Base-by-base conservation (phyloP, 805 yeast species). In the Starmera caribaea region DNA sequence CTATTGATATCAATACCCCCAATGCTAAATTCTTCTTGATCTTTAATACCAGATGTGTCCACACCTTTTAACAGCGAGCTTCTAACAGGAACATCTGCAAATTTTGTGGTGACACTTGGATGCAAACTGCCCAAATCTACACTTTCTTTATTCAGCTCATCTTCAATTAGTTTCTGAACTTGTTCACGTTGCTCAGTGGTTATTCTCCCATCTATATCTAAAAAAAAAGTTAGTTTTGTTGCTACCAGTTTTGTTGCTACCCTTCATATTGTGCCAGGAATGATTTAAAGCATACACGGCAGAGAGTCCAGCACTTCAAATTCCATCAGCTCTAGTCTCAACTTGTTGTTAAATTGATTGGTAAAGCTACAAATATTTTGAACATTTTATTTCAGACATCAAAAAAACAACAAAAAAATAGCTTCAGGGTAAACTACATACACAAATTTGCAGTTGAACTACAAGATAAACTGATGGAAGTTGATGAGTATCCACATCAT, bases 121-220 rank as follows among this genome's bases (percentile, higher is more conserved):
- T 40, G 45, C 33, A 52, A 26, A 40, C 49, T 45, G 35, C 52
- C 43, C 16, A 49, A 49, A 14, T 40, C 26, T 2, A 38, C 13
- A 17, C 37, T 41, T 13, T 34, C 28, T 1, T 32, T 13, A 5
- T 30, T 4, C 3, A 50, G 39, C 30, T 51, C 53, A n/a, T 46
- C 21, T 4, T 47, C 35, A 9, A 69, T 59, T 33, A 67, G 53
- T 39, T 48, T 49, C 41, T 66, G 68, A 1, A 68, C 63, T 15
- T 57, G 49, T 11, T 49, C 49, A 39, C 68, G 47, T 38, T 69
- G 66, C 28, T 60, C 60, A 8, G 61, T 58, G 30, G 65, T 48
- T 16, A 65, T 58, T 10, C 56, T 55, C 5, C 49, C 54, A 39
- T 68, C 73, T 34, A 65, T 49, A 39, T 59, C 66, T 57, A 37